These are phyloP conservation scores for Lentinula edodes DNA, from an alignment of 768 basidiomycete species.

Conservation along the genomic window DNA sequence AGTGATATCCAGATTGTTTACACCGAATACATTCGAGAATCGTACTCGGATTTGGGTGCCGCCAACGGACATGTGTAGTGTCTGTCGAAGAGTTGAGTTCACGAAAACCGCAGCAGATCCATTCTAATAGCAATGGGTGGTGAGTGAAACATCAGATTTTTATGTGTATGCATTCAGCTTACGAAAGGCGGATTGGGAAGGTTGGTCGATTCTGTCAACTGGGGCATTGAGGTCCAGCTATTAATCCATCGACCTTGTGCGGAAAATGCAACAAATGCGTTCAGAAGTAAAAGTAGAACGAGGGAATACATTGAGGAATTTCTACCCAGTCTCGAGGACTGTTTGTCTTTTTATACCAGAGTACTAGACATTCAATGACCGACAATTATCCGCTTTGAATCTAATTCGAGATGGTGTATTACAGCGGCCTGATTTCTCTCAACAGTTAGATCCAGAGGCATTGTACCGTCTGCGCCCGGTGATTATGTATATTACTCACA, in stretches of 20 bases:
- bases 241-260: neutral
- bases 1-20: slow-evolving; percentile 36
- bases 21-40: slow-evolving; percentile 45
- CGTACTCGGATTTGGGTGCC: slow-evolving; percentile 35
- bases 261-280: slow-evolving; percentile 7
- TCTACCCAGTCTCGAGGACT: neutral
- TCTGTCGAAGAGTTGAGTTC: slow-evolving; percentile 46
- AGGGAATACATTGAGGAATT: neutral
- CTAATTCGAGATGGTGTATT: no score
- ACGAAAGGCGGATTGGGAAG: slow-evolving; percentile 30
- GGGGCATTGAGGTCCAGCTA: slow-evolving; percentile 30
- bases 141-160: no score
- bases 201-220: slow-evolving; percentile 30
- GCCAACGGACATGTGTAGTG: slow-evolving; percentile 36
- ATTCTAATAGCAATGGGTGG: slow-evolving; percentile 11
- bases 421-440: no score
- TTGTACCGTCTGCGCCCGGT: no score
- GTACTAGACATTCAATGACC: no score
- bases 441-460: no score
- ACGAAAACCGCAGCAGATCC: slow-evolving; percentile 27
- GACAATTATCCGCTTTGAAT: neutral
- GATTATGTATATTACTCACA: no score
- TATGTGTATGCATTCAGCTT: neutral
- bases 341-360: neutral
- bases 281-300: neutral